Percentiles rank a stretch among this genome's conserved stretches.
These are phyloP conservation scores for Picea abies DNA, from an alignment of 83 land plant genomes.

Conservation along the genomic window DNA sequence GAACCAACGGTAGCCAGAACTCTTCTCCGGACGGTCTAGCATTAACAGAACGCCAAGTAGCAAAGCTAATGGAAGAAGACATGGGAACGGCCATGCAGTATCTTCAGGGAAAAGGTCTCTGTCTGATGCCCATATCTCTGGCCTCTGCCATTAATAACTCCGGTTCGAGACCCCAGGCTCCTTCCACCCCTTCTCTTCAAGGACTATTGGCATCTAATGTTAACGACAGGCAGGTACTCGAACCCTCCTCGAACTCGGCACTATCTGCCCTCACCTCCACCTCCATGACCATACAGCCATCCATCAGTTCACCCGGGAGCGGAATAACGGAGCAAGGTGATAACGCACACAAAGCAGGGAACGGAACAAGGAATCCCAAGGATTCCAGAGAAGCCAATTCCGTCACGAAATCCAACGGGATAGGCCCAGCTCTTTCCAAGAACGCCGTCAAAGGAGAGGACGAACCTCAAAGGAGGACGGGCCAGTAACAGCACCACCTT, in stretches of 20 bases:
- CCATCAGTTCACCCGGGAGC: conserved; percentile 11
- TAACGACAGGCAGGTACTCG: conserved; percentile 9
- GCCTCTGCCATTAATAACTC: conserved; percentile 90
- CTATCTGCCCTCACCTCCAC: neutral
- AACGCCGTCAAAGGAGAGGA: conserved; percentile 3
- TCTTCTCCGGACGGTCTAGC: conserved; percentile 51
- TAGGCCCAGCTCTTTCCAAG: conserved; percentile 10
- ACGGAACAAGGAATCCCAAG: conserved; percentile 14
- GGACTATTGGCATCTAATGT: conserved; percentile 6
- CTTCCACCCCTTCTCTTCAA: conserved; percentile 13
- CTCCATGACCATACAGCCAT: conserved; percentile 5
- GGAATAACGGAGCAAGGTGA: conserved; percentile 16
- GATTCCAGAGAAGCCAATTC: conserved; percentile 19
- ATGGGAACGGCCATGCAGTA: conserved; percentile 98
- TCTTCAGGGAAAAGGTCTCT: conserved; percentile 87
- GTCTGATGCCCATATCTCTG: conserved; percentile 94
- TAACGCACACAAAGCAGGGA: neutral
- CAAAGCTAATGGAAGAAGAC: conserved; percentile 92
- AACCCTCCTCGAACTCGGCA: conserved; percentile 12
- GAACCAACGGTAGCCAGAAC: conserved; percentile 21
- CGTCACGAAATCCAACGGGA: conserved; percentile 9
- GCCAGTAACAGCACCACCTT: conserved; percentile 2
- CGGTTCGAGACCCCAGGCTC: conserved; percentile 21
- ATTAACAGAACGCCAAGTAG: conserved; percentile 82
- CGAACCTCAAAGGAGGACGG: neutral